Evolutionary conservation across 306 rosid species (phyloP), one percentile per base, ranked within the genome.

Genomic region (Trifolium repens): DNA sequence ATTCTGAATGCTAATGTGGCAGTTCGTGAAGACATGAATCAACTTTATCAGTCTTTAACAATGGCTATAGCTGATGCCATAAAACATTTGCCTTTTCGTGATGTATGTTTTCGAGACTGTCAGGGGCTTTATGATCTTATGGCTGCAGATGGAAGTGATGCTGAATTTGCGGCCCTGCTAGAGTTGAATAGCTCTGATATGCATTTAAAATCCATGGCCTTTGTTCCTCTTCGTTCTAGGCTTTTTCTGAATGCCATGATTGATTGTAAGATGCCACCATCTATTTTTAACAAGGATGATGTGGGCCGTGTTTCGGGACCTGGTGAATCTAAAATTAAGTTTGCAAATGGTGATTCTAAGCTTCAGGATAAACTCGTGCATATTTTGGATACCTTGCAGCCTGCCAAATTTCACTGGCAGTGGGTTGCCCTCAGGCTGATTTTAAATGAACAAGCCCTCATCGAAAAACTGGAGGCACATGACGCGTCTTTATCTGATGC

Each of bases 391-490:
- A 84, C 86, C 83, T 82, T 94, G 82, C 99, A 94, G 82, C 96
- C 92, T 75, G 99, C 97, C 34, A 94, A 92, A 83, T 90, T 94
- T 62, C 99, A 90, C 74, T 94, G 99, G 99, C 99, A 94, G 80
- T 94, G 99, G 99, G 89, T 94, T 75, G 92, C 90, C 81, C 96
- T 94, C 57, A 91, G 99, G 86, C 84, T 94, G 75, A 96, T 94
- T 74, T 86, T 94, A 83, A 92, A 92, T 77, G 99, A 94, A 73
- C 99, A 94, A 77, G 90, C 93, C 72, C 91, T 94, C 22, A 55
- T 89, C 43, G 99, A 94, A 55, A 94, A 92, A 71, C 84, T 94
- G 37, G 88, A 79, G 74, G 39, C 70, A 50, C 89, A 71, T 55
- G 93, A 86, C 30, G 61, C 78, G 75, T 86, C 99, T 57, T 83